Evolutionary conservation across 1,284 basidiomycete genomes (phyloP), one percentile per base, ranked within the genome.

Genomic region (Microbotryum scabiosae): DNA sequence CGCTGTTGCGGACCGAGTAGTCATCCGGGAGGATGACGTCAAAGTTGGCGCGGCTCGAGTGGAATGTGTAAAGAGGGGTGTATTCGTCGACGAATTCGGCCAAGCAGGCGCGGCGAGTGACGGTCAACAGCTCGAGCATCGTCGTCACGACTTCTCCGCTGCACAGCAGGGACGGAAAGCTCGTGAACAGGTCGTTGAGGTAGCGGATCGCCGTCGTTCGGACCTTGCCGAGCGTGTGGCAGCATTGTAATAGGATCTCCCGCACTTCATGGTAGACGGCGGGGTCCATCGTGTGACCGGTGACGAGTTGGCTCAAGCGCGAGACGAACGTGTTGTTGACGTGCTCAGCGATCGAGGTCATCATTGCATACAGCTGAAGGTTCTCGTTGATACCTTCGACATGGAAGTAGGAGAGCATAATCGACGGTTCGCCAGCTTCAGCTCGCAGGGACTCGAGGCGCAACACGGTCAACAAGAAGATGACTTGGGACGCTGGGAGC

Each of bases 81-180:
- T 90, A 96, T 82, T 97, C 94, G 75, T 97, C 90, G 12, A 83
- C 79, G 72, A 85, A 91, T 77, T 97, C 90, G 63, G 90, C 87
- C 75, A 97, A 90, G 73, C 91, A 93, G 1, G 88, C 85, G 56
- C 85, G 82, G 59, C 92, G 84, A 66, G 98, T 78, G 16, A 97
- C 79, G 0, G 94, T 97, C 61, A 98, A 79, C 49, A 91, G 85
- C 74, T 98, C 96, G 49, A 98, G 80, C 62, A 97, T 86, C 30
- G 88, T 84, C 68, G 86, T 89, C 7, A 98, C 88, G 43, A 97
- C 81, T 16, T 86, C 82, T 14, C 86, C 82, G 73, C 94, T 87
- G 75, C 93, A 97, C 81, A 97, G 86, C 62, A 98, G 78, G 9
- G 90, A 91, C 0, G 96, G 93, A 76, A 97, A 96, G 1, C 88